A percentile compares a stretch with the other conserved stretches of the same genome.
Evolutionary conservation across 2,329 filamentous ascomycete species (phyloP).

Genomic region (Arachnopeziza araneosa): DNA sequence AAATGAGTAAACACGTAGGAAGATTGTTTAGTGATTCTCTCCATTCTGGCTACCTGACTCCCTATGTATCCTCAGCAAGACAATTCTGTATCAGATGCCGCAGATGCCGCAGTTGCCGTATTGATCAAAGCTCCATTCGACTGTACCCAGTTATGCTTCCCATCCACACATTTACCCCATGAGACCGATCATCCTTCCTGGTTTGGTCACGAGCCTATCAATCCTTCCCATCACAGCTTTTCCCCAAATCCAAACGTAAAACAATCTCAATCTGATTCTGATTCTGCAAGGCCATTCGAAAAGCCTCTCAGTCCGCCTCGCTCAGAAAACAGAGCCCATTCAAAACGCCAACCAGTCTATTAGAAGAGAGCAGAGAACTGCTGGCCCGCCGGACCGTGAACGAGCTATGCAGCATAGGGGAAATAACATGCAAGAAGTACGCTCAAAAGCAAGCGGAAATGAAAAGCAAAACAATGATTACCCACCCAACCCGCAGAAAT

Average conservation of each 20-base stretch:
- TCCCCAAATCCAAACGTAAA: conserved; percentile 8
- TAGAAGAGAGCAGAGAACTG: conserved; percentile 8
- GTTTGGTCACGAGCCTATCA: background rate
- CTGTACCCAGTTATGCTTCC: background rate
- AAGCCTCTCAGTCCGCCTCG: background rate
- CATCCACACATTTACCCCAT: background rate
- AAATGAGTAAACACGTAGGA: background rate
- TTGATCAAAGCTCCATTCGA: background rate
- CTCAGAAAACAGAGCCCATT: background rate
- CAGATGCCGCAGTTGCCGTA: no score
- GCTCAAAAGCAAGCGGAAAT: conserved; percentile 25
- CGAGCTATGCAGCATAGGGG: conserved; percentile 6
- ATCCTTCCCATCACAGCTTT: background rate
- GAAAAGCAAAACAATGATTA: conserved; percentile 15
- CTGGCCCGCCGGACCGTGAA: conserved; percentile 20
- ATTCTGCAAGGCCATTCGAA: background rate
- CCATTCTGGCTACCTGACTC: background rate
- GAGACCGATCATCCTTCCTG: background rate
- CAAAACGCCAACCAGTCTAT: conserved; percentile 5
- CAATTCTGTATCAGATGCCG: no score
- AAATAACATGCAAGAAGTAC: conserved; percentile 27
- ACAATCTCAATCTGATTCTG: conserved; percentile 3
- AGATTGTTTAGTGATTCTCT: background rate
- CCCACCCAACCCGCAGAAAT: conserved; percentile 23
- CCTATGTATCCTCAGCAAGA: background rate